Evolutionary conservation across 805 yeast genomes (phyloP).

Genomic region (Kodamaea nitidulidarum): DNA sequence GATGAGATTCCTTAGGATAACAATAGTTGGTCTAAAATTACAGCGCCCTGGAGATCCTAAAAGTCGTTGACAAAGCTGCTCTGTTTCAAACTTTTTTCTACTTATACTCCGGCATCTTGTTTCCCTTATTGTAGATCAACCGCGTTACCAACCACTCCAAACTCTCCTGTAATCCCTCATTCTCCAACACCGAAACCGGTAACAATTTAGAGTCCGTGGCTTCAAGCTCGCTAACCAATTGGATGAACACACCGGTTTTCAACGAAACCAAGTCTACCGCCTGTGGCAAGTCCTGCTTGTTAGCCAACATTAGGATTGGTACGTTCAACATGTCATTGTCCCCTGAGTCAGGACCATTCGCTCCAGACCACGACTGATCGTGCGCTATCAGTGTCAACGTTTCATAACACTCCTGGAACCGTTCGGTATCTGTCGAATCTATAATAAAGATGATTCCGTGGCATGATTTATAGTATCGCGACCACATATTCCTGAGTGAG

Average conservation of each 20-base stretch:
- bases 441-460: constrained; percentile 92
- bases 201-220: constrained; percentile 89
- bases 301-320: constrained; percentile 91
- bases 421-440: constrained; percentile 80
- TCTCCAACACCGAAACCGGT: constrained; percentile 81
- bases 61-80: too few species aligned
- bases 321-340: constrained; percentile 47
- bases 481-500: constrained; percentile 81
- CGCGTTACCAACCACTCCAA: constrained; percentile 84
- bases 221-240: constrained; percentile 72
- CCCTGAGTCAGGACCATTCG: constrained; percentile 7
- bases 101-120: constrained; percentile 55
- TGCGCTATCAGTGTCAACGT: constrained; percentile 49
- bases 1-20: too few species aligned
- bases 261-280: constrained; percentile 49
- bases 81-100: constrained; percentile 14
- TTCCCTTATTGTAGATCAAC: constrained; percentile 59
- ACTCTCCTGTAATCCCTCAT: constrained; percentile 82
- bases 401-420: constrained; percentile 78
- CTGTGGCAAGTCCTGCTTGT: constrained; percentile 75
- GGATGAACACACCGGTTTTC: constrained; percentile 80
- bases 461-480: constrained; percentile 75
- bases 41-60: too few species aligned
- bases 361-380: constrained; percentile 39
- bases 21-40: too few species aligned